phyloP scores from a whole-genome alignment of 2,329 filamentous ascomycete species.

The Iodosphaeria phyllophila region DNA sequence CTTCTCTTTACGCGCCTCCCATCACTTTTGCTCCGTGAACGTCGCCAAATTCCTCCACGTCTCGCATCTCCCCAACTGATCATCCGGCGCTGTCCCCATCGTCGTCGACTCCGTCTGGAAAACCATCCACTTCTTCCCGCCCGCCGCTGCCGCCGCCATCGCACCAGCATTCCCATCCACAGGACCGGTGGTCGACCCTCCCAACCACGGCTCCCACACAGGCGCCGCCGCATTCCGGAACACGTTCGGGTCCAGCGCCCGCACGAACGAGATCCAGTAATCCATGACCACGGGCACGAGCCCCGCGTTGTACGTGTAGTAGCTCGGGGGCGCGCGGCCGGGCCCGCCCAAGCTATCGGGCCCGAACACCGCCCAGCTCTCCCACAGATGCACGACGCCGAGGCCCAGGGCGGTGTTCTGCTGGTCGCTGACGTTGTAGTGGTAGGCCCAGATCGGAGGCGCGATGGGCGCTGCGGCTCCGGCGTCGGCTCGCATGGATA shows the following conservation, averaged over 20 bases:
- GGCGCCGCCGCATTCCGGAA: conserved; percentile 16
- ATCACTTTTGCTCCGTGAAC: conserved; percentile 13
- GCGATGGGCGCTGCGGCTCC: conserved; percentile 2
- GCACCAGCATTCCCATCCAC: too few species aligned
- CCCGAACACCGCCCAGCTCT: conserved; percentile 28
- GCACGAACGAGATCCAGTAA: conserved; percentile 31
- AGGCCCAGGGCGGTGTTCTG: conserved; percentile 16
- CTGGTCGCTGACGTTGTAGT: conserved; percentile 26
- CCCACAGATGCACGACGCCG: conserved; percentile 29
- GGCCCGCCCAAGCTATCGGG: conserved; percentile 15
- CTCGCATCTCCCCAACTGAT: conserved; percentile 17
- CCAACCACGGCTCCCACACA: conserved; percentile 21
- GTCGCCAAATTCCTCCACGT: conserved; percentile 21
- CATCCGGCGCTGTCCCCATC: conserved; percentile 19
- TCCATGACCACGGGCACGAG: conserved; percentile 27
- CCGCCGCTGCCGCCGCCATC: too few species aligned
- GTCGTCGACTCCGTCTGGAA: conserved; percentile 20
- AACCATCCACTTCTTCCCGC: conserved; percentile 13
- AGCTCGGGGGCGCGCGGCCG: conserved; percentile 15
- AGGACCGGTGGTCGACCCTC: too few species aligned
- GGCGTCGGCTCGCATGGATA: too few species aligned
- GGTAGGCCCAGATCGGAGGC: conserved; percentile 24
- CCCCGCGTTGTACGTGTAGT: conserved; percentile 22
- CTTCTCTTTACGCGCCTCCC: not conserved
- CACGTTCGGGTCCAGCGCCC: conserved; percentile 23